Evolutionary conservation across 163 green algal species (phyloP).

Genomic region (Coccomyxa subellipsoidea): DNA sequence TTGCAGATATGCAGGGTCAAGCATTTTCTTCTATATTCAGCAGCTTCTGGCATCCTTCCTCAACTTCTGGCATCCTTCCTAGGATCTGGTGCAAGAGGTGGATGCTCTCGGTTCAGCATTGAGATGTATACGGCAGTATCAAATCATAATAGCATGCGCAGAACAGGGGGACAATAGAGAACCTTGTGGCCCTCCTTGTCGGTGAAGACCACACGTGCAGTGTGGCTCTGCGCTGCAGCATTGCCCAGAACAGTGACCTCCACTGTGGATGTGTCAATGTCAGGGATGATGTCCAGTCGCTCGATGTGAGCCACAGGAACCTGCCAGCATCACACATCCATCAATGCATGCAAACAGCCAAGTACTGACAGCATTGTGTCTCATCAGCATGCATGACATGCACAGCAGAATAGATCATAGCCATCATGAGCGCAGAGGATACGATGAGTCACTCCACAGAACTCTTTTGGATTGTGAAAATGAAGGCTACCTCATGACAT

Average conservation of each 20-base stretch:
- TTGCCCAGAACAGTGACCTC: neutral
- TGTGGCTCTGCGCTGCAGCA: neutral
- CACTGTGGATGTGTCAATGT: slow-evolving; percentile 13
- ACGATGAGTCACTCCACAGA: no score
- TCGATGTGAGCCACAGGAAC: slow-evolving; percentile 19
- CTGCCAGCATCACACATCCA: slow-evolving; percentile 9
- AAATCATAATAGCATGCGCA: neutral
- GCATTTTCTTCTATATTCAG: no score
- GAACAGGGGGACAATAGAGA: neutral
- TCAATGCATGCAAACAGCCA: neutral
- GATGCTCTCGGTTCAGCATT: no score
- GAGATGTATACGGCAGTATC: neutral
- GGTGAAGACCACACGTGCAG: neutral
- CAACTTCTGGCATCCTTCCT: no score
- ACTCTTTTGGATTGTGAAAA: no score
- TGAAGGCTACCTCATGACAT: no score
- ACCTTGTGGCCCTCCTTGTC: neutral
- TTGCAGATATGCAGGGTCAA: no score
- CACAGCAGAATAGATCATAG: no score
- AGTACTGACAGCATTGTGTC: neutral
- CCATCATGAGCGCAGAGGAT: no score
- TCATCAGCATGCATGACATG: no score
- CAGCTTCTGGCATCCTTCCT: no score
- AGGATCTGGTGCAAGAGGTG: no score
- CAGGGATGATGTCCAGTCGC: slow-evolving; percentile 15